Conservation (phyloP, 176 grass and related monocot species). For the Raddia distichophylla region DNA sequence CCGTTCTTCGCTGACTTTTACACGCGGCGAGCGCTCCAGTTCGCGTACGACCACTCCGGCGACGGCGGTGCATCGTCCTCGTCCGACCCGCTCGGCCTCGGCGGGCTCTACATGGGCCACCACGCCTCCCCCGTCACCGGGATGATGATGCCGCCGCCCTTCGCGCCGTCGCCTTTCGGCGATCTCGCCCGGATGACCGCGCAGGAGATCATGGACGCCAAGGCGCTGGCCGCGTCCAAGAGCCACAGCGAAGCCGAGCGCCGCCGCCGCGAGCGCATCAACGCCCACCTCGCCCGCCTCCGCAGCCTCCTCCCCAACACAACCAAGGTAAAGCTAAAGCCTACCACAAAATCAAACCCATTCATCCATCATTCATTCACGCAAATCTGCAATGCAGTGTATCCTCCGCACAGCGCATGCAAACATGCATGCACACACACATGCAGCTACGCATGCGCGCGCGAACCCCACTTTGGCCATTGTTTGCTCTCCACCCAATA, state of each 20-base stretch:
- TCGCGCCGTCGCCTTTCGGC: constrained; percentile 58
- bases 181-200: constrained; percentile 65
- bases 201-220: constrained; percentile 90
- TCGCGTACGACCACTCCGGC: constrained; percentile 63
- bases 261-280: constrained; percentile 94
- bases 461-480: constrained; percentile 30
- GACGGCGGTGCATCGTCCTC: constrained; percentile 61
- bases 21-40: constrained; percentile 76
- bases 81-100: constrained; percentile 79
- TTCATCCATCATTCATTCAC: not conserved
- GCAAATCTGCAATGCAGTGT: not conserved
- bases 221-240: constrained; percentile 96
- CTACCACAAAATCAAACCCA: not conserved
- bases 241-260: constrained; percentile 99
- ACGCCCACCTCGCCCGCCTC: constrained; percentile 84
- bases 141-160: constrained; percentile 63
- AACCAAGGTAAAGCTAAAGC: constrained; percentile 69
- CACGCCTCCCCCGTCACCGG: constrained; percentile 32
- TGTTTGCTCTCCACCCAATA: constrained; percentile 36
- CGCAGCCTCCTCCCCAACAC: constrained; percentile 97
- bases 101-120: constrained; percentile 74
- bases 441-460: constrained; percentile 17
- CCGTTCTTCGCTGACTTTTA: constrained; percentile 83
- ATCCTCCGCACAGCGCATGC: not conserved
- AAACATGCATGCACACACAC: not conserved